Percentiles rank a stretch among this genome's conserved stretches.
phyloP scores from a whole-genome alignment of 768 basidiomycete genomes.

The Multifurca ochricompacta region DNA sequence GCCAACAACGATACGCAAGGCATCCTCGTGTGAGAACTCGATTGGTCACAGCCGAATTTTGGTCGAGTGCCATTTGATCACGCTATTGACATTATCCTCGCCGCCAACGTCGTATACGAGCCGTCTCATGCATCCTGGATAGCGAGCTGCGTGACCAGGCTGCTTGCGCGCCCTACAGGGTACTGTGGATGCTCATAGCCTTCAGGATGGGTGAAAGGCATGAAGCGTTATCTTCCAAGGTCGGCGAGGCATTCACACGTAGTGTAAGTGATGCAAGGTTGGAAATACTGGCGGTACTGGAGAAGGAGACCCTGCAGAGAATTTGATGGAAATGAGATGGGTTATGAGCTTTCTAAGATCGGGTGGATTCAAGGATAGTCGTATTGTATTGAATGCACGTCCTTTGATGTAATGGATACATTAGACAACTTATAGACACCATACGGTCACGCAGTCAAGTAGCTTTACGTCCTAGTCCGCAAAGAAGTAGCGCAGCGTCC shows the following conservation, averaged over 20 bases:
- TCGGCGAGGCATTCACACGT: constrained; percentile 45
- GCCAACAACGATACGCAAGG: constrained; percentile 37
- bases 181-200: constrained; percentile 71
- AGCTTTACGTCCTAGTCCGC: constrained; percentile 24
- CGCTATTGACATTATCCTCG: constrained; percentile 64
- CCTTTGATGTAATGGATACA: constrained; percentile 29
- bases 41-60: constrained; percentile 50
- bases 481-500: constrained; percentile 12
- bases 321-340: constrained; percentile 56
- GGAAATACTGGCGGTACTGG: constrained; percentile 45
- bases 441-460: constrained; percentile 35
- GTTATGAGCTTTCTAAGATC: constrained; percentile 63
- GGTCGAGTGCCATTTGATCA: constrained; percentile 27
- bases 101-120: constrained; percentile 76
- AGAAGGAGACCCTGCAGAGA: constrained; percentile 40
- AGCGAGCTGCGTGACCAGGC: constrained; percentile 45
- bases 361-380: constrained; percentile 43
- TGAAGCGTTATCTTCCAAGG: constrained; percentile 47
- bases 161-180: constrained; percentile 38
- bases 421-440: constrained; percentile 12
- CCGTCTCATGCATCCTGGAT: constrained; percentile 65
- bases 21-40: constrained; percentile 45
- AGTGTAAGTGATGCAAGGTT: constrained; percentile 26
- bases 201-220: constrained; percentile 58
- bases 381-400: constrained; percentile 3